phyloP scores from a whole-genome alignment of 345 rosid species.

The Eucalyptus erythrocorys region DNA sequence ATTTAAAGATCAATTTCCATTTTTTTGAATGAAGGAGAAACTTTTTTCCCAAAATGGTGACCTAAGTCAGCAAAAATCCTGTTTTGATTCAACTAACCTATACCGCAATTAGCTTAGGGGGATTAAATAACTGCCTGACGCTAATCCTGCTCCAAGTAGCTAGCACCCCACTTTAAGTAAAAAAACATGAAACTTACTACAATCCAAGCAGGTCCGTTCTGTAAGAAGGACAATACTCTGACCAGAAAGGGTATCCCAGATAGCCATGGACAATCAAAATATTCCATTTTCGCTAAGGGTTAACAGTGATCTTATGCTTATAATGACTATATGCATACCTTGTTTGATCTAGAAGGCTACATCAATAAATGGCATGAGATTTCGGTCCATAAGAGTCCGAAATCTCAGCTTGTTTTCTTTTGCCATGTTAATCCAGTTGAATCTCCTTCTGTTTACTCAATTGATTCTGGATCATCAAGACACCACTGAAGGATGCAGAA shows the following conservation, averaged over 20 bases:
- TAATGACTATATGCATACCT: slow-evolving; percentile 6
- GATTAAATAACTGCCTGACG: background rate
- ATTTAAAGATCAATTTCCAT: background rate
- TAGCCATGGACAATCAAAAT: background rate
- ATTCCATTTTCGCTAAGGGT: background rate
- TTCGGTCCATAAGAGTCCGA: slow-evolving; percentile 40
- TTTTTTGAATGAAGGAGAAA: background rate
- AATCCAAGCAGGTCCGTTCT: background rate
- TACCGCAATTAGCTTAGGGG: background rate
- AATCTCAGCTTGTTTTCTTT: slow-evolving; percentile 39
- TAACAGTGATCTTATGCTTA: background rate
- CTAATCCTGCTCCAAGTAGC: background rate
- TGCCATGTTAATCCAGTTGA: background rate
- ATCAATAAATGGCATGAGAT: background rate
- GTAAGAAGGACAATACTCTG: background rate
- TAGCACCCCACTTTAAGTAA: background rate
- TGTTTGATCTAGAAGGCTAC: background rate
- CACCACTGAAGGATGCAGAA: background rate
- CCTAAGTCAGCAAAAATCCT: background rate
- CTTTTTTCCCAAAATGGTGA: background rate
- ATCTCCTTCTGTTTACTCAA: background rate
- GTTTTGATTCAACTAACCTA: background rate
- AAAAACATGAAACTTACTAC: background rate
- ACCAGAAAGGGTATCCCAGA: background rate
- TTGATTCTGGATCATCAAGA: background rate